Evolutionary conservation across 257 asterid genomes (phyloP).

Genomic region (Coffea canephora): DNA sequence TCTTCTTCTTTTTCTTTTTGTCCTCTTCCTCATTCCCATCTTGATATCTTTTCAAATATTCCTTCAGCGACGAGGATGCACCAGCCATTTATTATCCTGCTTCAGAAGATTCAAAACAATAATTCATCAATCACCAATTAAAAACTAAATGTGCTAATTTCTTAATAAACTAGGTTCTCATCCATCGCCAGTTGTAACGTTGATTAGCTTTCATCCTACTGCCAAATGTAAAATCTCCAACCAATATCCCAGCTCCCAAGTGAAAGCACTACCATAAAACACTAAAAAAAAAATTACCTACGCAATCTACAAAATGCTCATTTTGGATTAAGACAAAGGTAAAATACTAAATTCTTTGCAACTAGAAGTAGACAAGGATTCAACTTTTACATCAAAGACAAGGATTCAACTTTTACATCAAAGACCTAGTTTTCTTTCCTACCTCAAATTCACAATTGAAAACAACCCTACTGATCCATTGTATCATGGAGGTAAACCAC

Average conservation of each 20-base stretch:
- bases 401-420: background rate
- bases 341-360: background rate
- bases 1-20: constrained; percentile 50
- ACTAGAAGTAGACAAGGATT: no score
- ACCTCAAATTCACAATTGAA: background rate
- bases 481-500: no score
- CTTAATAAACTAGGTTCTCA: background rate
- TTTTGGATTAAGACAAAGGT: background rate
- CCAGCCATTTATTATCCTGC: constrained; percentile 38
- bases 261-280: no score
- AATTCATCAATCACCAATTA: background rate
- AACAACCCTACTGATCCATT: background rate
- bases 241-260: no score
- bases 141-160: background rate
- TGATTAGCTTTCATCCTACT: background rate
- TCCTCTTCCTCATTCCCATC: constrained; percentile 43
- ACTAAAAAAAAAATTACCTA: no score
- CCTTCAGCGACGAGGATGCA: constrained; percentile 58
- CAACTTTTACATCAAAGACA: no score
- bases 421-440: background rate
- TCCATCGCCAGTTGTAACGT: background rate
- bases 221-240: no score
- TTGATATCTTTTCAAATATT: constrained; percentile 67
- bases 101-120: background rate
- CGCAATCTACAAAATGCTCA: background rate